These are phyloP conservation scores for Dryas octopetala DNA, from an alignment of 306 rosid genomes.

Conservation along the genomic window DNA sequence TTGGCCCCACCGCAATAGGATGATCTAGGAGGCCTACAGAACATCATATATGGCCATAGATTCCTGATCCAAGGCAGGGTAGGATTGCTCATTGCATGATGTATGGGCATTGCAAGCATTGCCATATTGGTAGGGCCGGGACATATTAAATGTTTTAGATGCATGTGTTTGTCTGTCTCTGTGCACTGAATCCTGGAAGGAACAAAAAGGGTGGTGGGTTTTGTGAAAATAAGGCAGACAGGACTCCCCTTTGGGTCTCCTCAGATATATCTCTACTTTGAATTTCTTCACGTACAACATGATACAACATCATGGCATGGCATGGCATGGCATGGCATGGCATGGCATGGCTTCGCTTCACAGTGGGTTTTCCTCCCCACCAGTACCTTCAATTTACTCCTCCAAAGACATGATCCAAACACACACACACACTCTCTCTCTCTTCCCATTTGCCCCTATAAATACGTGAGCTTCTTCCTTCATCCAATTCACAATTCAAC, in stretches of 20 bases:
- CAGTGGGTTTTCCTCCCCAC: slow-evolving; percentile 26
- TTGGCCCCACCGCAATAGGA: neutral
- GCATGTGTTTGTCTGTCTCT: slow-evolving; percentile 32
- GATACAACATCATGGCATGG: slow-evolving; percentile 27
- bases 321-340: slow-evolving; percentile 37
- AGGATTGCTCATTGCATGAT: too few species aligned
- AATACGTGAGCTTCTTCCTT: slow-evolving; percentile 36
- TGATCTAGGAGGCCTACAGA: neutral
- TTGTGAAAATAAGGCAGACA: slow-evolving; percentile 57
- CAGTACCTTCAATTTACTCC: slow-evolving; percentile 26
- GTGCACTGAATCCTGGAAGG: slow-evolving; percentile 37
- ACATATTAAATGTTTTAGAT: slow-evolving; percentile 7
- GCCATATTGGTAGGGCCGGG: neutral
- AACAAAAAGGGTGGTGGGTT: slow-evolving; percentile 35
- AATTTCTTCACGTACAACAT: slow-evolving; percentile 36
- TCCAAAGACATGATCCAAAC: slow-evolving; percentile 18
- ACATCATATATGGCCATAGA: neutral
- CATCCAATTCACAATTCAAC: slow-evolving; percentile 17
- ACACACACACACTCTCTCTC: slow-evolving; percentile 11
- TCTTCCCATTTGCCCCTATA: slow-evolving; percentile 34
- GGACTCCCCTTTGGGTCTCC: slow-evolving; percentile 36
- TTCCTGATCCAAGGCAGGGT: slow-evolving; percentile 28
- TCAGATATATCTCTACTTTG: slow-evolving; percentile 38
- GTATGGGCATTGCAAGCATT: neutral
- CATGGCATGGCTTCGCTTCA: slow-evolving; percentile 36